Evolutionary conservation across 208 protist species (phyloP).

Genomic region (Kentomonas sorsogonicus): DNA sequence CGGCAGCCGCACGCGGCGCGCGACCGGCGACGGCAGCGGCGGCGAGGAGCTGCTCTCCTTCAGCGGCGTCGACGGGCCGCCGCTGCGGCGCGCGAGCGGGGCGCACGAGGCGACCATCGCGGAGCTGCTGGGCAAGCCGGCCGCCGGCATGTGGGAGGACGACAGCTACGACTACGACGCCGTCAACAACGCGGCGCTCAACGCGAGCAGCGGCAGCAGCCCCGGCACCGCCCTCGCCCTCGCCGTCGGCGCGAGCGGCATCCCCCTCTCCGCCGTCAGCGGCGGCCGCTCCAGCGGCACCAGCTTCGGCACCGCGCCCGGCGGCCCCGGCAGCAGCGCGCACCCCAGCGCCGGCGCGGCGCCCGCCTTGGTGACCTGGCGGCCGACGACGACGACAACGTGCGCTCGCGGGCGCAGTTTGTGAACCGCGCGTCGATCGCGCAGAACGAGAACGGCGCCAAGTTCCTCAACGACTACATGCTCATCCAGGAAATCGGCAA

Average conservation of each 20-base stretch:
- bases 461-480: conserved; percentile 11
- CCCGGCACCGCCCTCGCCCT: neutral
- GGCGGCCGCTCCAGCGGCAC: too few species aligned
- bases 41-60: too few species aligned
- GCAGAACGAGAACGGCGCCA: neutral
- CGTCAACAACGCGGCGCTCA: neutral
- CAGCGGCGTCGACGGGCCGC: too few species aligned
- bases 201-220: neutral
- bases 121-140: neutral
- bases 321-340: neutral
- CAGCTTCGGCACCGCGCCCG: neutral
- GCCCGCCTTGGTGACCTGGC: neutral
- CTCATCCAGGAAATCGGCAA: conserved; percentile 21
- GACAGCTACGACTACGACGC: neutral
- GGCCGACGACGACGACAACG: neutral
- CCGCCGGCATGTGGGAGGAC: neutral
- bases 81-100: neutral
- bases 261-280: neutral
- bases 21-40: too few species aligned
- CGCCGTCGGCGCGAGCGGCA: too few species aligned
- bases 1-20: too few species aligned
- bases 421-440: neutral
- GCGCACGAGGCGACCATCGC: neutral
- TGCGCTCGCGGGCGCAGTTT: neutral
- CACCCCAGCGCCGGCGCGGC: neutral